Conservation (phyloP, 2,329 filamentous ascomycete species). For the Graphilbum ipis-grandicollis region DNA sequence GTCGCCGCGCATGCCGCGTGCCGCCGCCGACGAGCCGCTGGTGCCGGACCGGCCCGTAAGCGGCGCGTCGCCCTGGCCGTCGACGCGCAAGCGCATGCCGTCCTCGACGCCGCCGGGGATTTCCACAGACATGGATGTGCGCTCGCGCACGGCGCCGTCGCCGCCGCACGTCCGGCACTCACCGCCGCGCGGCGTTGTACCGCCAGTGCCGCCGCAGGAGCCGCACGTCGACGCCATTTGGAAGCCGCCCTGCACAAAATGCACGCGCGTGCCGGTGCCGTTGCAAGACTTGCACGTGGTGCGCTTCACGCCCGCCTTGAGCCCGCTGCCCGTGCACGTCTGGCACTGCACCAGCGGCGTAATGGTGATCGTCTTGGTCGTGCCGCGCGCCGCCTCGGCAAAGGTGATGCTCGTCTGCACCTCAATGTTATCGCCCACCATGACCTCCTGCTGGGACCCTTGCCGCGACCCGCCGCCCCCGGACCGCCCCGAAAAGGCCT, state of each 20-base stretch:
- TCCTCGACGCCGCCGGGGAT: slow-evolving; percentile 94
- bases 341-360: slow-evolving; percentile 67
- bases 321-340: slow-evolving; percentile 65
- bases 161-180: slow-evolving; percentile 70
- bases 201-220: slow-evolving; percentile 63
- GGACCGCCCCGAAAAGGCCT: slow-evolving; percentile 53
- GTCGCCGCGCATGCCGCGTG: slow-evolving; percentile 60
- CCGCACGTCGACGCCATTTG: slow-evolving; percentile 88
- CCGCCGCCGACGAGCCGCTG: no score
- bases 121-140: slow-evolving; percentile 70
- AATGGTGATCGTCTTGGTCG: slow-evolving; percentile 72
- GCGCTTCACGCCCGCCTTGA: slow-evolving; percentile 65
- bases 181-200: slow-evolving; percentile 57
- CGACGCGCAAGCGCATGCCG: slow-evolving; percentile 77
- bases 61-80: slow-evolving; percentile 75
- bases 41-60: slow-evolving; percentile 55
- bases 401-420: slow-evolving; percentile 87
- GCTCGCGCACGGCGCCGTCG: slow-evolving; percentile 68
- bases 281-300: slow-evolving; percentile 63
- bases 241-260: slow-evolving; percentile 83
- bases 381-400: slow-evolving; percentile 88
- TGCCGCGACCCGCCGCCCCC: slow-evolving; percentile 14
- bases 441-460: slow-evolving; percentile 44
- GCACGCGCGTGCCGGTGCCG: slow-evolving; percentile 72
- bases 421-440: slow-evolving; percentile 94